Conservation (phyloP, 1,139 yeast species). For the Eremothecium coryli region DNA sequence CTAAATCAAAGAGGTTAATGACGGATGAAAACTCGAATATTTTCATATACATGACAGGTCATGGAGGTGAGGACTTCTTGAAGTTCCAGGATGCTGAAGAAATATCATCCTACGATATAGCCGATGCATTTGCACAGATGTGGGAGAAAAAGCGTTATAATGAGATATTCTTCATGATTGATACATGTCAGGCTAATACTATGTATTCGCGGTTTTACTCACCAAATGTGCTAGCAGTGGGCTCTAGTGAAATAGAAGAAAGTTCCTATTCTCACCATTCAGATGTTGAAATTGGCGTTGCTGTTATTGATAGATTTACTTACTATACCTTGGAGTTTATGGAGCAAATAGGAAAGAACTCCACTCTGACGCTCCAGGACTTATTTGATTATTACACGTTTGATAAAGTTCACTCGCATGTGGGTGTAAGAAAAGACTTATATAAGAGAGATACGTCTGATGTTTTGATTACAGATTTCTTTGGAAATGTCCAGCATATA, state of each 20-base stretch:
- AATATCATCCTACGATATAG: constrained; percentile 88
- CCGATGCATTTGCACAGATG: constrained; percentile 97
- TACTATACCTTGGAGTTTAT: constrained; percentile 83
- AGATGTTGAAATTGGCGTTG: constrained; percentile 92
- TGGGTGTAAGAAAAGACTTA: constrained; percentile 81
- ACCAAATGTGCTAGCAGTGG: constrained; percentile 88
- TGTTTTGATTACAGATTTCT: constrained; percentile 82
- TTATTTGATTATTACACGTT: constrained; percentile 76
- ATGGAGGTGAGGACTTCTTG: constrained; percentile 94
- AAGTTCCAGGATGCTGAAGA: constrained; percentile 98
- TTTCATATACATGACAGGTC: constrained; percentile 93
- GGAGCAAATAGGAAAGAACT: constrained; percentile 69
- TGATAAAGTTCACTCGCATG: constrained; percentile 80
- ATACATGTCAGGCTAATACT: constrained; percentile 97
- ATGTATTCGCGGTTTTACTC: constrained; percentile 91
- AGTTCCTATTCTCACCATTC: constrained; percentile 94
- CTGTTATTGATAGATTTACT: constrained; percentile 93
- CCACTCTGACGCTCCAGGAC: constrained; percentile 68
- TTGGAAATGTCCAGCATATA: constrained; percentile 85
- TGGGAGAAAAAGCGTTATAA: constrained; percentile 89
- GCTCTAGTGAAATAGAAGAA: constrained; percentile 83
- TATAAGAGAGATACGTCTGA: constrained; percentile 59
- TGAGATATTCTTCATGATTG: constrained; percentile 94
- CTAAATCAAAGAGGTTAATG: constrained; percentile 77
- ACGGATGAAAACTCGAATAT: constrained; percentile 93